These are phyloP conservation scores for Tylopilus rubrobrunneus DNA, from an alignment of 768 basidiomycete species.

Conservation along the genomic window DNA sequence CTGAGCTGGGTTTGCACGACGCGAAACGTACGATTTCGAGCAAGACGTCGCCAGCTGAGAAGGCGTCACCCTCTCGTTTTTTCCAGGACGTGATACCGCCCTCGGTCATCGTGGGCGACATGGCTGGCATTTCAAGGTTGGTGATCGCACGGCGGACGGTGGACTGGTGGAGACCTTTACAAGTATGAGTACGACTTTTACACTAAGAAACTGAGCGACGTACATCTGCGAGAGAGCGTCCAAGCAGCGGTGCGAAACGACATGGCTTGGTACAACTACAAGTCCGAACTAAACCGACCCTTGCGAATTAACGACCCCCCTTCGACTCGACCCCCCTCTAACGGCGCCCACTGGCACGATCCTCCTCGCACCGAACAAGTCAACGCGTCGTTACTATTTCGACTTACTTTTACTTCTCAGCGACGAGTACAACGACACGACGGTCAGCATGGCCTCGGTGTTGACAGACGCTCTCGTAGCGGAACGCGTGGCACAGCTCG, in stretches of 20 bases:
- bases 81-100: slow-evolving; percentile 92
- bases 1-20: not conserved
- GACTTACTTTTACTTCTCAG: no score
- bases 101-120: slow-evolving; percentile 97
- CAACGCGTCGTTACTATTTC: no score
- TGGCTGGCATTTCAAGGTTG: slow-evolving; percentile 88
- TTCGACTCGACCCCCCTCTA: not conserved
- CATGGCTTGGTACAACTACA: slow-evolving; percentile 5
- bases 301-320: not conserved
- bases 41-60: slow-evolving; percentile 77
- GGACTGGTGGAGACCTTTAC: slow-evolving; percentile 46
- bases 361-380: not conserved
- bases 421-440: no score
- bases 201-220: not conserved
- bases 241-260: slow-evolving; percentile 13
- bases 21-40: slow-evolving; percentile 73
- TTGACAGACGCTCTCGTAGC: slow-evolving; percentile 35
- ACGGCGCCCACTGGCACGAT: no score
- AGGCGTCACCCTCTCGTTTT: slow-evolving; percentile 78
- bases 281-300: not conserved
- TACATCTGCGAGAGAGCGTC: slow-evolving; percentile 25
- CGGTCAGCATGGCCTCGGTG: slow-evolving; percentile 21
- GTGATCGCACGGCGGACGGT: slow-evolving; percentile 57
- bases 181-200: not conserved
- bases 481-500: slow-evolving; percentile 33